Evolutionary conservation across 2,329 filamentous ascomycete genomes (phyloP).

Genomic region (Lomentospora prolificans): DNA sequence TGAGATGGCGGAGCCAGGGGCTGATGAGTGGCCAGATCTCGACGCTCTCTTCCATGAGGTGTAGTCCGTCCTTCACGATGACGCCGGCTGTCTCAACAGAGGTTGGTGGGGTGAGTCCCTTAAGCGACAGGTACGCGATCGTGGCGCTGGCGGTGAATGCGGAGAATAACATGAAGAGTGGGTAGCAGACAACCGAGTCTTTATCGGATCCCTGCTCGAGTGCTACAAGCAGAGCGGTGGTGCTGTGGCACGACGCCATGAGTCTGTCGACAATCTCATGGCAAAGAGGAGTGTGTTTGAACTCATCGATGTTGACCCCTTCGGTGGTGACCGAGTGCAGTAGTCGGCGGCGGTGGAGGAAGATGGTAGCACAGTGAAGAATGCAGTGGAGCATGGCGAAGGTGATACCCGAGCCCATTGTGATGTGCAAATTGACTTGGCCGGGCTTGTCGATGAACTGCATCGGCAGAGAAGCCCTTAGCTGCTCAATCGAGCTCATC

Average conservation of each 20-base stretch:
- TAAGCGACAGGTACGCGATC: slow-evolving; percentile 52
- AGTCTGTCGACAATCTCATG: slow-evolving; percentile 47
- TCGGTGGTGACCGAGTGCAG: slow-evolving; percentile 46
- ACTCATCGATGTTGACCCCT: slow-evolving; percentile 42
- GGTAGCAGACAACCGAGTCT: slow-evolving; percentile 49
- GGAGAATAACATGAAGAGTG: slow-evolving; percentile 54
- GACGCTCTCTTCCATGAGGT: slow-evolving; percentile 48
- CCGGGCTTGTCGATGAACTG: slow-evolving; percentile 52
- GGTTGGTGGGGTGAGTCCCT: slow-evolving; percentile 46
- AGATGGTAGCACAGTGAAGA: slow-evolving; percentile 50
- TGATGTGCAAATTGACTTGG: slow-evolving; percentile 53
- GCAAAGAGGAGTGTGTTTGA: slow-evolving; percentile 38
- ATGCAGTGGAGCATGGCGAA: slow-evolving; percentile 55
- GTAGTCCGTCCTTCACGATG: slow-evolving; percentile 48
- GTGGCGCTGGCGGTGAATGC: slow-evolving; percentile 52
- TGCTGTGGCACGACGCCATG: slow-evolving; percentile 49
- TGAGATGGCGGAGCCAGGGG: slow-evolving; percentile 50
- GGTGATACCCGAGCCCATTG: slow-evolving; percentile 53
- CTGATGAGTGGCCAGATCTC: slow-evolving; percentile 50
- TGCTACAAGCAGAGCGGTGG: slow-evolving; percentile 44
- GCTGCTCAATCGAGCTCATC: slow-evolving; percentile 43
- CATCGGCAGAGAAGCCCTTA: slow-evolving; percentile 44
- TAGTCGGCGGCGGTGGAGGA: slow-evolving; percentile 49
- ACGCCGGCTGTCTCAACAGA: slow-evolving; percentile 46
- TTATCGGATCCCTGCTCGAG: slow-evolving; percentile 48